Conservation (phyloP, 2,329 filamentous ascomycete genomes). For the Exophiala sideris region DNA sequence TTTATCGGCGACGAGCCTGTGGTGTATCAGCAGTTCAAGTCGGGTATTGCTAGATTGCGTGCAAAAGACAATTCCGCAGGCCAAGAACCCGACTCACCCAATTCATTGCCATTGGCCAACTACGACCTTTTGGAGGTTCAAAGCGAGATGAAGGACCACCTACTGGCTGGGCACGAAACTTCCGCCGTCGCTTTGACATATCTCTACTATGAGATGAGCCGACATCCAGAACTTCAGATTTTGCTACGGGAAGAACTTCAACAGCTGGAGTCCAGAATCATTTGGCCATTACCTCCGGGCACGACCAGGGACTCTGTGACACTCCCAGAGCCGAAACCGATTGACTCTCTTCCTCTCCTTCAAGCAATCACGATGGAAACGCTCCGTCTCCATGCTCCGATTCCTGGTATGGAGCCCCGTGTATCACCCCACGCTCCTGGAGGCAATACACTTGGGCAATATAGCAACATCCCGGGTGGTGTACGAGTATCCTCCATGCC, state of each 20-base stretch:
- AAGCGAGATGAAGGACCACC: slow-evolving; percentile 73
- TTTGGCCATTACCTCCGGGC: slow-evolving; percentile 18
- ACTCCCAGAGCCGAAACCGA: slow-evolving; percentile 40
- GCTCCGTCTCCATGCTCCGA: slow-evolving; percentile 59
- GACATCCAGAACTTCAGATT: slow-evolving; percentile 32
- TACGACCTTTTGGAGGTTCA: slow-evolving; percentile 46
- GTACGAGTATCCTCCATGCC: slow-evolving; percentile 48
- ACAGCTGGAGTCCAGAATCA: slow-evolving; percentile 29
- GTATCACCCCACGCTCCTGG: slow-evolving; percentile 35
- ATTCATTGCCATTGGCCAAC: slow-evolving; percentile 11
- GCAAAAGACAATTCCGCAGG: slow-evolving; percentile 21
- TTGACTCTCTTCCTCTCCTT: slow-evolving; percentile 53
- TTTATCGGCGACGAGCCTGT: slow-evolving; percentile 36
- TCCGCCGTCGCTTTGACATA: slow-evolving; percentile 58
- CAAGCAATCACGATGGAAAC: slow-evolving; percentile 61
- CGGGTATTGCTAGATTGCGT: slow-evolving; percentile 43
- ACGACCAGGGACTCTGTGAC: slow-evolving; percentile 15
- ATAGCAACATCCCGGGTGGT: slow-evolving; percentile 41
- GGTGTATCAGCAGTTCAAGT: slow-evolving; percentile 53
- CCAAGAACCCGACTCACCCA: slow-evolving; percentile 19
- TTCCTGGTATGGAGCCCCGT: slow-evolving; percentile 61
- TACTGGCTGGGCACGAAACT: slow-evolving; percentile 75
- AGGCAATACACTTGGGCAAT: slow-evolving; percentile 37
- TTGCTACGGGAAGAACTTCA: slow-evolving; percentile 34
- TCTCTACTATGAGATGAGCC: slow-evolving; percentile 38